phyloP scores from a whole-genome alignment of 176 grass and related monocot genomes.

The Miscanthus lutarioriparius region DNA sequence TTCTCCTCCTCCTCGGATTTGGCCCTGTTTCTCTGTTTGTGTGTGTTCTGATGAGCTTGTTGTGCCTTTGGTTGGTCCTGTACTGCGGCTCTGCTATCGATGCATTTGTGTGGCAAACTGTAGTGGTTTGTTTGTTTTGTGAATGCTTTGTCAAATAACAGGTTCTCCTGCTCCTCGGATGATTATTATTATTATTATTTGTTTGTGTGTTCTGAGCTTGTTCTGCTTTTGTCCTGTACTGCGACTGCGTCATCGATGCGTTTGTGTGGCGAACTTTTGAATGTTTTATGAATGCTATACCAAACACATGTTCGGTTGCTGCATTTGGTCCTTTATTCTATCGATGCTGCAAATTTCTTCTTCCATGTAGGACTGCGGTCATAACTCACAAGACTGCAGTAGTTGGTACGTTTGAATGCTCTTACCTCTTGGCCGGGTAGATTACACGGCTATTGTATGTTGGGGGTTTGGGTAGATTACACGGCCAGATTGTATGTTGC shows the following conservation, averaged over 20 bases:
- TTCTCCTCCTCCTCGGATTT: not conserved
- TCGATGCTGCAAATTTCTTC: not conserved
- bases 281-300: not conserved
- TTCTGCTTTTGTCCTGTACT: not conserved
- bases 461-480: not conserved
- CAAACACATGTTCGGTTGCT: not conserved
- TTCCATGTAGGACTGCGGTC: not conserved
- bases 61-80: not conserved
- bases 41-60: not conserved
- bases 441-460: not conserved
- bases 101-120: not conserved
- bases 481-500: not conserved
- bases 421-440: too few species aligned
- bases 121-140: not conserved
- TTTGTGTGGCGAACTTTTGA: not conserved
- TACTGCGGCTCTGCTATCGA: not conserved
- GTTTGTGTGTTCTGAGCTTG: not conserved
- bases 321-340: not conserved
- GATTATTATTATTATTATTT: not conserved
- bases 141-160: not conserved
- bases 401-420: not conserved
- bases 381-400: not conserved
- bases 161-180: not conserved
- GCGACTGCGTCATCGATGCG: not conserved
- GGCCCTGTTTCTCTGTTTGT: not conserved